Evolutionary conservation across 352 stramenopile genomes (phyloP).

Genomic region (Phytophthora cactorum): DNA sequence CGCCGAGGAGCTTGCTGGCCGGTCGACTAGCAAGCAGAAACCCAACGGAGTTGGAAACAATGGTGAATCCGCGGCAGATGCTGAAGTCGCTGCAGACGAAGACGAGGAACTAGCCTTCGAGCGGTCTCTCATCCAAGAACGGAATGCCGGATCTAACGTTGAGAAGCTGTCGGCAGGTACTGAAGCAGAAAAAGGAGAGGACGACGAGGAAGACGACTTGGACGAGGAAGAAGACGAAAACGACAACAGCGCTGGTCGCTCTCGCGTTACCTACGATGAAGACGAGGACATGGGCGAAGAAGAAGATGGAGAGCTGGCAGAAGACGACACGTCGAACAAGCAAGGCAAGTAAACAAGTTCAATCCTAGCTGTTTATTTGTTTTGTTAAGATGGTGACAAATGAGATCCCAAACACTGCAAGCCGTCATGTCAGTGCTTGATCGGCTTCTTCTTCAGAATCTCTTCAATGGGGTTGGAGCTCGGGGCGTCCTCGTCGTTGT

Average conservation of each 20-base stretch:
- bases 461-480: constrained; percentile 63
- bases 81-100: constrained; percentile 28
- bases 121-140: constrained; percentile 37
- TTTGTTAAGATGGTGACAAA: constrained; percentile 10
- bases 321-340: not conserved
- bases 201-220: constrained; percentile 41
- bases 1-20: constrained; percentile 47
- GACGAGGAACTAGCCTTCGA: constrained; percentile 51
- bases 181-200: constrained; percentile 38
- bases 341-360: constrained; percentile 9
- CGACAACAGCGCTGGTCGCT: constrained; percentile 29
- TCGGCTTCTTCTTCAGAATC: constrained; percentile 51
- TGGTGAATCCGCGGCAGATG: constrained; percentile 1
- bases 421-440: constrained; percentile 40
- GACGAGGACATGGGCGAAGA: constrained; percentile 36
- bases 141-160: constrained; percentile 17
- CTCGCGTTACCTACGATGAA: constrained; percentile 21
- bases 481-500: constrained; percentile 62
- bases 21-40: constrained; percentile 23
- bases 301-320: constrained; percentile 24
- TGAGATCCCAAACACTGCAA: constrained; percentile 1
- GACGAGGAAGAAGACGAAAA: constrained; percentile 40
- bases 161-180: constrained; percentile 17
- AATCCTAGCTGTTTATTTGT: constrained; percentile 8
- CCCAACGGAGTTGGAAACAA: constrained; percentile 16